These are phyloP conservation scores for Truncatella angustata DNA, from an alignment of 2,329 filamentous ascomycete genomes.

Conservation along the genomic window DNA sequence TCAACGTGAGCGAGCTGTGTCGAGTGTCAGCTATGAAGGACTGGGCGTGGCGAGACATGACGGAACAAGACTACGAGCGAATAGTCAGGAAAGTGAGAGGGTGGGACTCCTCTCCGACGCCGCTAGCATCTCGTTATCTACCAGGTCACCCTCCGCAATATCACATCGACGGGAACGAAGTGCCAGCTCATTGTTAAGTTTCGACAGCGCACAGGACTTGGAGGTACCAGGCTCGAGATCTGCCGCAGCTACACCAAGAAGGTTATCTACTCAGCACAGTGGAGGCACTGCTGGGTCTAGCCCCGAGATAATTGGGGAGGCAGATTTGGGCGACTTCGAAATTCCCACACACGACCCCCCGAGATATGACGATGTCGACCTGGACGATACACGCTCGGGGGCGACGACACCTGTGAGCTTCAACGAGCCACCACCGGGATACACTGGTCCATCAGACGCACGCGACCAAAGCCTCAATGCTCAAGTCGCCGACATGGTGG, in stretches of 20 bases:
- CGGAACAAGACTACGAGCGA: conserved; percentile 71
- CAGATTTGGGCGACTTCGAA: conserved; percentile 43
- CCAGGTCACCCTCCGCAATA: conserved; percentile 21
- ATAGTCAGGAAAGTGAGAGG: conserved; percentile 70
- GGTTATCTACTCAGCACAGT: conserved; percentile 28
- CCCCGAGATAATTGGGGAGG: conserved; percentile 50
- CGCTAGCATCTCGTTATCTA: conserved; percentile 54
- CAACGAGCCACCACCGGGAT: conserved; percentile 50
- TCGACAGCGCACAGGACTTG: conserved; percentile 43
- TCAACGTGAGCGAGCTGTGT: conserved; percentile 65
- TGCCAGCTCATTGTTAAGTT: conserved; percentile 55
- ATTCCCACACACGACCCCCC: conserved; percentile 48
- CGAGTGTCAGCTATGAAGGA: conserved; percentile 74
- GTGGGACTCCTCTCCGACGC: conserved; percentile 70
- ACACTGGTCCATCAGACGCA: conserved; percentile 37
- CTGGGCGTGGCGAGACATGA: conserved; percentile 75
- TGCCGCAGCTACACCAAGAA: conserved; percentile 38
- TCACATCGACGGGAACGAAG: conserved; percentile 44
- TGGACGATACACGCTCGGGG: conserved; percentile 38
- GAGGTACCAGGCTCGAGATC: conserved; percentile 42
- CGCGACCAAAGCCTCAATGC: conserved; percentile 31
- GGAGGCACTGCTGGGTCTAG: conserved; percentile 43
- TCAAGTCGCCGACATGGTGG: conserved; percentile 26
- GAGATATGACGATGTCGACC: conserved; percentile 51
- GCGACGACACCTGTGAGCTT: conserved; percentile 28